Evolutionary conservation across 2,329 filamentous ascomycete genomes (phyloP).

Genomic region (Aspergillus viridinutans): DNA sequence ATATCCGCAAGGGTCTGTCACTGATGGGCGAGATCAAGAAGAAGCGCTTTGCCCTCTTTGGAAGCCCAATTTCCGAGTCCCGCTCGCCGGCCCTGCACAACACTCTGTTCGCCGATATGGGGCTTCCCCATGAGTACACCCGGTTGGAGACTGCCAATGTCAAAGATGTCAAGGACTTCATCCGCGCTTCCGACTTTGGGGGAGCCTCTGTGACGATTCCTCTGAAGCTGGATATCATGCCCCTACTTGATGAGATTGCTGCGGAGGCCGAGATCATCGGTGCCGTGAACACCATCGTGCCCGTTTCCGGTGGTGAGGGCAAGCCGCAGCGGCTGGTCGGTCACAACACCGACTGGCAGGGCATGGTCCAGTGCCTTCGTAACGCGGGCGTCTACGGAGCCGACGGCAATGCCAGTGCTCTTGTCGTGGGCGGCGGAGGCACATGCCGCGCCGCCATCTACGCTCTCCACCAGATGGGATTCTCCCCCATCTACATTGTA

Average conservation of each 20-base stretch:
- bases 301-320: slow-evolving; percentile 46
- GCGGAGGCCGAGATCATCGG: slow-evolving; percentile 78
- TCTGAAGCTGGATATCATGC: slow-evolving; percentile 83
- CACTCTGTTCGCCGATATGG: slow-evolving; percentile 67
- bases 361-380: slow-evolving; percentile 77
- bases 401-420: slow-evolving; percentile 50
- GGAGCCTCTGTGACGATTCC: slow-evolving; percentile 95
- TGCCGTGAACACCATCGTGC: slow-evolving; percentile 90
- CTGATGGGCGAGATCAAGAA: slow-evolving; percentile 73
- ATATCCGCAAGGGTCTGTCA: slow-evolving; percentile 75
- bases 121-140: slow-evolving; percentile 79
- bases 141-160: slow-evolving; percentile 68
- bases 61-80: slow-evolving; percentile 75
- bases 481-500: slow-evolving; percentile 79
- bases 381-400: slow-evolving; percentile 58
- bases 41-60: slow-evolving; percentile 81
- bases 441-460: slow-evolving; percentile 90
- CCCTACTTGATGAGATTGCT: slow-evolving; percentile 73
- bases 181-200: slow-evolving; percentile 72
- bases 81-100: slow-evolving; percentile 90
- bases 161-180: slow-evolving; percentile 57
- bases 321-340: slow-evolving; percentile 60
- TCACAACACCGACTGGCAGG: slow-evolving; percentile 93
- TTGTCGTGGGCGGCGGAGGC: slow-evolving; percentile 87
- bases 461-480: slow-evolving; percentile 77